Evolutionary conservation across 768 basidiomycete genomes (phyloP), one percentile per base, ranked within the genome.

Genomic region (Gymnopilus junonius): DNA sequence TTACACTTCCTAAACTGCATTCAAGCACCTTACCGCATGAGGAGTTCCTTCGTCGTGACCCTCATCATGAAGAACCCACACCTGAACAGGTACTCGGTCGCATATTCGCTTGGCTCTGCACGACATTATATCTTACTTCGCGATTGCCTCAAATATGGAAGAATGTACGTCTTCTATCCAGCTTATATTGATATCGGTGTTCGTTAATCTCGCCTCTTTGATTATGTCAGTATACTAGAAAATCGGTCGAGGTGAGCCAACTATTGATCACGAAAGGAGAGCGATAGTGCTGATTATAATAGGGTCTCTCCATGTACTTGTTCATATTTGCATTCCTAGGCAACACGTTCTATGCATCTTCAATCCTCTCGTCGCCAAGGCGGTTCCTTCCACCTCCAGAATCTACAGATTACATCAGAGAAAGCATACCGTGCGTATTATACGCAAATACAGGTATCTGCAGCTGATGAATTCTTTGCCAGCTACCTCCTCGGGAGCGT

Each of bases 81-180:
- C 75, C 73, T 56, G 85, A 95, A 69, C 90, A 86, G 51, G 72
- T 95, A 25, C 77, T 99, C 53, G 97, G 97, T 1, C 89, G 97
- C 2, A 86, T 95, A 58, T 95, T 92, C 58, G 96, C 97, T 8
- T 99, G 97, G 97, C 71, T 90, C 20, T 98, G 97, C 73, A 95
- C 96, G 1, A 92, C 88, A 0, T 79, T 98, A 15, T 99, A 99
- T 75, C 79, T 99, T 35, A 98, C 97, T 3, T 93, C 92, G 3
- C 87, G 97, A 62, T 76, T 99, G 69, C 97, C 97, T 21, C 97
- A 99, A 75, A 97, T 99, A 65, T 99, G 97, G 97, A 97, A 96
- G 77, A 98, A 98, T 71, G 96, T 97, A 75, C 74, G 94, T 87
- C 58, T 37, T 63, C 51, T 23, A 21, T 48, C 54, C 21, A 20